These are phyloP conservation scores for Ceratocystis colombiana DNA, from an alignment of 2,329 filamentous ascomycete species.

Conservation along the genomic window DNA sequence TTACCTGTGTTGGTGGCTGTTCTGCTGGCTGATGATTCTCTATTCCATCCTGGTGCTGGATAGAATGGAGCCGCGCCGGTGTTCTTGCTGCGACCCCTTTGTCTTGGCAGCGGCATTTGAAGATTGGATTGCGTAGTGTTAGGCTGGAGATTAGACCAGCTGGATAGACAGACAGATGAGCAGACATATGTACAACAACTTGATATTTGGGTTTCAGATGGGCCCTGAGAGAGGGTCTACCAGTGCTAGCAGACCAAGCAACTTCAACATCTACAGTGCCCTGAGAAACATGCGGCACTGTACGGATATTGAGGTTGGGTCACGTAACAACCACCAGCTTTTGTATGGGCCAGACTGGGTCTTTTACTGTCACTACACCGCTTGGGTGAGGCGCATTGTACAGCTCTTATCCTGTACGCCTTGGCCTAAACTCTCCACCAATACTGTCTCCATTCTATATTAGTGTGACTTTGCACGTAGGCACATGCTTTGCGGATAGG, in stretches of 20 bases:
- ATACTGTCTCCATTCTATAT: neutral
- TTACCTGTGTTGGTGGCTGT: neutral
- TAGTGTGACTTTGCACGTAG: neutral
- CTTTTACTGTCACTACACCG: neutral
- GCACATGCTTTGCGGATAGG: neutral
- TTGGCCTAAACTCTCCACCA: slow-evolving; percentile 12
- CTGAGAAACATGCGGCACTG: neutral
- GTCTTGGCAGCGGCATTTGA: slow-evolving; percentile 10
- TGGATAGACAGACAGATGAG: too few relatives aligned
- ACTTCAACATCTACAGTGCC: neutral
- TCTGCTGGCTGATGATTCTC: too few relatives aligned
- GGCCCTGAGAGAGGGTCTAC: too few relatives aligned
- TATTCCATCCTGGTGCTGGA: neutral
- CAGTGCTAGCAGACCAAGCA: too few relatives aligned
- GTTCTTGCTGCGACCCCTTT: neutral
- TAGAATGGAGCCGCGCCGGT: neutral
- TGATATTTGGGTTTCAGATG: too few relatives aligned
- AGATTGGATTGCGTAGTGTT: neutral
- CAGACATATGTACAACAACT: too few relatives aligned
- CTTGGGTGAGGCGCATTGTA: neutral
- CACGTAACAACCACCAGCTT: neutral
- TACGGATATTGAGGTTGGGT: neutral
- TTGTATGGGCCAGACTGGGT: neutral
- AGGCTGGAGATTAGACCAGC: too few relatives aligned
- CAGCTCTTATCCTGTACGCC: neutral